Evolutionary conservation across 225 moss, liverwort and hornwort species (phyloP), one percentile per base, ranked within the genome.

Genomic region (Pseudoscleropodium purum): DNA sequence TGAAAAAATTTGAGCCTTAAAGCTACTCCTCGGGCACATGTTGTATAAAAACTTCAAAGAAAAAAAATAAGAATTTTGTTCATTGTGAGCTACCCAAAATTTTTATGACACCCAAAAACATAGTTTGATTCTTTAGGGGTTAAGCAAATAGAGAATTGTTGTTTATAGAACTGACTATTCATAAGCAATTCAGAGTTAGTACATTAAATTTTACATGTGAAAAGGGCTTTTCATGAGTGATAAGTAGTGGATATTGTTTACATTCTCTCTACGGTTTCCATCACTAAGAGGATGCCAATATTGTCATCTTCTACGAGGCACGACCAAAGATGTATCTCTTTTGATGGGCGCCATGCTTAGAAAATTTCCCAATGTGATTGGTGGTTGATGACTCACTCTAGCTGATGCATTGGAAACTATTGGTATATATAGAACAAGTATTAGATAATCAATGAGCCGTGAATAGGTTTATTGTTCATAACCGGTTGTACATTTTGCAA

Each of bases 321-420:
- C 60, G 69, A 70, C 49, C 80, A 87, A 87, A 70, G 78, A 70
- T 84, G 59, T 23, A 9, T 59, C 8, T 59, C 59, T 59, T 23
- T 21, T 59, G 9, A 59, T 59, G 84, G 62, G 21, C 68, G 56
- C 52, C n/a, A 23, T 87, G 85, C 57, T 89, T 81, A 90, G 92
- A 96, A 95, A 95, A 9, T 62, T 86, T 96, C 57, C 96, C 94
- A 51, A 91, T 82, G 65, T 97, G 96, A 96, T 89, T 97, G 64
- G 88, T 96, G 57, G 91, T 91, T 86, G 96, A 95, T 81, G 95
- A 95, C 33, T 96, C 36, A 92, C 94, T 91, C 92, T 85, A 26
- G 92, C 95, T 68, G 96, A 97, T 79, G 89, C 96, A 64, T 39
- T 93, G 68, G 96, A 94, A 31, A 89, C 91, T 54, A 78, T 88